Percentiles rank a stretch among this genome's conserved stretches.
Conservation (phyloP, 495 filamentous ascomycete genomes). For the Friedmanniomyces endolithicus region DNA sequence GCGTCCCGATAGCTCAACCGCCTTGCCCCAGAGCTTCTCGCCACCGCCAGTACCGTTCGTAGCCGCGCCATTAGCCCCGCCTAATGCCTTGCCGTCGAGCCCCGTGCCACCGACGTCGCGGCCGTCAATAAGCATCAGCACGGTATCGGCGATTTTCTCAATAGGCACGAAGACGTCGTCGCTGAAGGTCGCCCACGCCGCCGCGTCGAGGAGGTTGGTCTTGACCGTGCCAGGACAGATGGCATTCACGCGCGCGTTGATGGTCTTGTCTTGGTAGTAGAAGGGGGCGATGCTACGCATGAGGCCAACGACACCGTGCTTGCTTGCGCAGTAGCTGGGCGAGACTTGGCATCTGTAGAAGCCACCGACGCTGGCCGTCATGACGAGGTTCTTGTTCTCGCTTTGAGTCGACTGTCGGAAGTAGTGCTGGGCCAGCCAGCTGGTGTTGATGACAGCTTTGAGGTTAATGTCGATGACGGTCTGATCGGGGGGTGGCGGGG, state of each 20-base stretch:
- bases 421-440: conserved; percentile 27
- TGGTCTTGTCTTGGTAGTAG: conserved; percentile 20
- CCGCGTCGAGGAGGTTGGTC: conserved; percentile 24
- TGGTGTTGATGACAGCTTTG: conserved; percentile 25
- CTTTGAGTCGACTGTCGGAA: conserved; percentile 21
- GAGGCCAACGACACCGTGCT: conserved; percentile 25
- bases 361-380: conserved; percentile 26
- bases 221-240: conserved; percentile 25
- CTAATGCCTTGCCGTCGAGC: conserved; percentile 5
- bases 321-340: conserved; percentile 24
- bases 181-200: conserved; percentile 23
- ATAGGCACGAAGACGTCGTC: conserved; percentile 25
- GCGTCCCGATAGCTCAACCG: conserved; percentile 23
- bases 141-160: conserved; percentile 19
- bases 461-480: conserved; percentile 26
- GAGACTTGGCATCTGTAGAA: conserved; percentile 23
- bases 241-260: conserved; percentile 20
- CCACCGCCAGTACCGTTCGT: background rate
- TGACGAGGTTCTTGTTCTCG: conserved; percentile 20
- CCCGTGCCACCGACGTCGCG: conserved; percentile 12
- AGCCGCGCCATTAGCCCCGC: background rate
- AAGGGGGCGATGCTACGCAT: conserved; percentile 21
- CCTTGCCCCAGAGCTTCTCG: conserved; percentile 19
- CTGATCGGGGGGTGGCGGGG: conserved; percentile 24
- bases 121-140: conserved; percentile 25